These are phyloP conservation scores for Leccinellum luteum DNA, from an alignment of 768 basidiomycete species.

Conservation along the genomic window DNA sequence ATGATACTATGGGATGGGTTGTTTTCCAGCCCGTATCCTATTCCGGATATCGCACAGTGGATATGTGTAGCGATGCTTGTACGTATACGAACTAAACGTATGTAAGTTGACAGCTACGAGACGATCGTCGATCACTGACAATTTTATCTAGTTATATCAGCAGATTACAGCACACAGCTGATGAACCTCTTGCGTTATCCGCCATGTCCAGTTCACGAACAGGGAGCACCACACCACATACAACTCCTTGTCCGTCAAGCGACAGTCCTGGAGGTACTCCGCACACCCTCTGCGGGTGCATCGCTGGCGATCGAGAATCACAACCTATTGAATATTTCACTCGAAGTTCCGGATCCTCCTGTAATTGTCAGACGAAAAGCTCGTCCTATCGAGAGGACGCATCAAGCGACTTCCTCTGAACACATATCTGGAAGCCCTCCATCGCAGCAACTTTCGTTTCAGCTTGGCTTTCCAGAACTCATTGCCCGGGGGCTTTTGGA, in stretches of 20 bases:
- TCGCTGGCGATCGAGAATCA: constrained; percentile 80
- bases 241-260: constrained; percentile 83
- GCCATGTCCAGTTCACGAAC: constrained; percentile 32
- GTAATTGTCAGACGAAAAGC: constrained; percentile 36
- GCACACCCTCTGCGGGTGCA: constrained; percentile 72
- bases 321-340: constrained; percentile 68
- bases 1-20: constrained; percentile 95
- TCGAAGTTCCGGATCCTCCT: constrained; percentile 56
- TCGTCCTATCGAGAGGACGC: constrained; percentile 32
- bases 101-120: constrained; percentile 38
- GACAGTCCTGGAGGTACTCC: constrained; percentile 68
- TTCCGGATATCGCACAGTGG: constrained; percentile 77
- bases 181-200: constrained; percentile 88
- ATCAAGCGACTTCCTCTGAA: constrained; percentile 24
- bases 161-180: constrained; percentile 84
- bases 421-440: constrained; percentile 19
- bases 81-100: constrained; percentile 81
- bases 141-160: constrained; percentile 63
- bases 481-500: constrained; percentile 72
- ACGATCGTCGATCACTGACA: constrained; percentile 10
- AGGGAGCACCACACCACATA: constrained; percentile 51
- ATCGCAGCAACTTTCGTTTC: constrained; percentile 38
- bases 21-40: constrained; percentile 77
- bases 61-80: constrained; percentile 94
- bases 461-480: constrained; percentile 65